A percentile compares a stretch with the other conserved stretches of the same genome.
Evolutionary conservation across 768 basidiomycete species (phyloP).

Genomic region (Cystofilobasidium bisporidii): DNA sequence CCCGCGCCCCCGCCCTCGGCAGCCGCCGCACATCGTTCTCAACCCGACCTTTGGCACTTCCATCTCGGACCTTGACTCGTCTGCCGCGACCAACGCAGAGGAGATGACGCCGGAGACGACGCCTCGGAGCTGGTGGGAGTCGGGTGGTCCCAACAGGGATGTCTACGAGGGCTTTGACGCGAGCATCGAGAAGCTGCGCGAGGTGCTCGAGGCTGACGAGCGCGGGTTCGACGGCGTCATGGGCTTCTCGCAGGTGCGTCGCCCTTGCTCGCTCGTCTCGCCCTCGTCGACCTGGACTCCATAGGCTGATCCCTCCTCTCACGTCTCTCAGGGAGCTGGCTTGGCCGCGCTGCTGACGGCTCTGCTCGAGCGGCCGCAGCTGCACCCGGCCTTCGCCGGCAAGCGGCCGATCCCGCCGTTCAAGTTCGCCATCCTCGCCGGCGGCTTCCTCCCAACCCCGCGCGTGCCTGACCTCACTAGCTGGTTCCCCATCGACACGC

Average conservation of each 20-base stretch:
- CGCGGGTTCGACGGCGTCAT: slow-evolving; percentile 61
- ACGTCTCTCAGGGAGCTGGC: slow-evolving; percentile 57
- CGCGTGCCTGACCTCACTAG: slow-evolving; percentile 43
- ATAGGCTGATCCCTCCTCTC: not conserved
- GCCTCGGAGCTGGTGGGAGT: slow-evolving; percentile 65
- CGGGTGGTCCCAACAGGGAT: slow-evolving; percentile 47
- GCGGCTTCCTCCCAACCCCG: slow-evolving; percentile 53
- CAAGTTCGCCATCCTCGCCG: slow-evolving; percentile 51
- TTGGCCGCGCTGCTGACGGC: slow-evolving; percentile 63
- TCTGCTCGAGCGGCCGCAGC: slow-evolving; percentile 46
- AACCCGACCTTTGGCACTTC: slow-evolving; percentile 21
- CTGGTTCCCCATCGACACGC: slow-evolving; percentile 50
- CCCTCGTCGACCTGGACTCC: no score
- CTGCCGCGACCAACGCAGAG: slow-evolving; percentile 6
- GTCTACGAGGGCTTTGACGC: slow-evolving; percentile 51
- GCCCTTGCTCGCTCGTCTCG: not conserved
- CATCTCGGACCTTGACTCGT: slow-evolving; percentile 27
- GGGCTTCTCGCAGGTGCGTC: slow-evolving; percentile 52
- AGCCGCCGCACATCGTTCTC: slow-evolving; percentile 29
- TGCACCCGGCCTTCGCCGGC: slow-evolving; percentile 3
- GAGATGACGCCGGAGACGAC: slow-evolving; percentile 46
- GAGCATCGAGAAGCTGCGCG: slow-evolving; percentile 49
- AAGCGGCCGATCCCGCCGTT: slow-evolving; percentile 7
- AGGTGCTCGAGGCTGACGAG: slow-evolving; percentile 48
- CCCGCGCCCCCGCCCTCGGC: not conserved